Evolutionary conservation across 352 stramenopile genomes (phyloP).

Genomic region (Phytophthora pisi): DNA sequence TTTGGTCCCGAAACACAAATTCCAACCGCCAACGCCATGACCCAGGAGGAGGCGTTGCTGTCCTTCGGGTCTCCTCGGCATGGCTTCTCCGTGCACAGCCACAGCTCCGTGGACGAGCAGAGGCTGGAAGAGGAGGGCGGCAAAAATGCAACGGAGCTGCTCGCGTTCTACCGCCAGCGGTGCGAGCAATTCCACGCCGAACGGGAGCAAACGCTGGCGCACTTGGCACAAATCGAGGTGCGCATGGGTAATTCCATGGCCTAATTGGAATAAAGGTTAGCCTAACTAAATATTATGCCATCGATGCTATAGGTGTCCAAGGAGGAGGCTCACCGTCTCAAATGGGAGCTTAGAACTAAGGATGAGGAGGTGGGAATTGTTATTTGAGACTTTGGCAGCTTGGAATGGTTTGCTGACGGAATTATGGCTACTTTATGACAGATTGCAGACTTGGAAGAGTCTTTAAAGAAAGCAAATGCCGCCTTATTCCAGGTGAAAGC

Average conservation of each 20-base stretch:
- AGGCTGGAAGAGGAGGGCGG: conserved; percentile 15
- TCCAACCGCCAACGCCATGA: conserved; percentile 10
- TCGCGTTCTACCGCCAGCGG: conserved; percentile 69
- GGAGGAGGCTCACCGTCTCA: conserved; percentile 72
- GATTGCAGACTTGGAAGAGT: conserved; percentile 63
- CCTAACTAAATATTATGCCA: conserved; percentile 2
- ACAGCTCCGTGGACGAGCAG: conserved; percentile 18
- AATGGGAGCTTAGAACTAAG: conserved; percentile 73
- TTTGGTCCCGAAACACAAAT: conserved; percentile 14
- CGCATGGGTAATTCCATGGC: neutral
- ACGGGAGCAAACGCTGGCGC: conserved; percentile 55
- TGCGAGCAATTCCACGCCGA: conserved; percentile 73
- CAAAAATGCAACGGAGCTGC: conserved; percentile 34
- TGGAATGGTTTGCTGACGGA: conserved; percentile 1
- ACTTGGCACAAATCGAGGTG: conserved; percentile 66
- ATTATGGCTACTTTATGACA: conserved; percentile 21
- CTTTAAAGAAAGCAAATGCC: conserved; percentile 59
- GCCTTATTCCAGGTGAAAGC: conserved; percentile 69
- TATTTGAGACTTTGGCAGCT: neutral
- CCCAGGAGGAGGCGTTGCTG: conserved; percentile 49
- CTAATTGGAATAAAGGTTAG: conserved; percentile 2
- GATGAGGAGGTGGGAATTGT: conserved; percentile 60
- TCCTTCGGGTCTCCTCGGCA: conserved; percentile 58
- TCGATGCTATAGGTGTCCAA: conserved; percentile 59
- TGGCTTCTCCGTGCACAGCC: conserved; percentile 38